phyloP scores from a whole-genome alignment of 1,284 basidiomycete species.

The Sporisorium reilianum region DNA sequence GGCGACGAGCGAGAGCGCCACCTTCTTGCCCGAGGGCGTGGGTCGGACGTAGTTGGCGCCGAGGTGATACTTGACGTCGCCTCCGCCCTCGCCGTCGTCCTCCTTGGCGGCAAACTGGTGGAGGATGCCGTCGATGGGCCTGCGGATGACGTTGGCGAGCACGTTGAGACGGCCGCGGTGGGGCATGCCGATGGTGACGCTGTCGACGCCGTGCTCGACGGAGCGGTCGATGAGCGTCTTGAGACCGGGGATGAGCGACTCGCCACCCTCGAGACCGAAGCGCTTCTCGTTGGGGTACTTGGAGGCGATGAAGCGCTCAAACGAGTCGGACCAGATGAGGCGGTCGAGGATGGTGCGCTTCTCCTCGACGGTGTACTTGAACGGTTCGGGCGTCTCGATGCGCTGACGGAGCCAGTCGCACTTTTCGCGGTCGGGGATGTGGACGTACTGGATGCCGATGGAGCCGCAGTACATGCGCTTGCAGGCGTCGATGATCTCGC shows the following conservation, averaged over 20 bases:
- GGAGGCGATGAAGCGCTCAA: conserved; percentile 97
- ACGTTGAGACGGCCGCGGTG: conserved; percentile 99
- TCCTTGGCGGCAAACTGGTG: conserved; percentile 86
- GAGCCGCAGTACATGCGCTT: conserved; percentile 95
- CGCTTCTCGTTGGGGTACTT: conserved; percentile 99
- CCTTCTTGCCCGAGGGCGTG: conserved; percentile 97
- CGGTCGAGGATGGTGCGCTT: conserved; percentile 99
- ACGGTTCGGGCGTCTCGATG: conserved; percentile 95
- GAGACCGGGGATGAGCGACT: conserved; percentile 98
- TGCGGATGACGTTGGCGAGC: conserved; percentile 96
- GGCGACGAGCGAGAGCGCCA: conserved; percentile 95
- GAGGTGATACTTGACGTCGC: conserved; percentile 98
- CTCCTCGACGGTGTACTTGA: conserved; percentile 97
- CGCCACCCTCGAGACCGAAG: conserved; percentile 98
- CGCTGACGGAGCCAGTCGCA: conserved; percentile 99
- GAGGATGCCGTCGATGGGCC: conserved; percentile 97
- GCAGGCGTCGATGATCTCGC: conserved; percentile 91
- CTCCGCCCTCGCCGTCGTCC: conserved; percentile 75
- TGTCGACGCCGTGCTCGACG: conserved; percentile 94
- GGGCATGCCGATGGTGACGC: conserved; percentile 98
- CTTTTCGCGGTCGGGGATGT: conserved; percentile 97
- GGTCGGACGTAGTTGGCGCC: conserved; percentile 99
- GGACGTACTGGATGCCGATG: conserved; percentile 96
- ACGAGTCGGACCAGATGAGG: conserved; percentile 98
- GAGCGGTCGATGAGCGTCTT: conserved; percentile 98